Evolutionary conservation across 768 basidiomycete species (phyloP), one percentile per base, ranked within the genome.

Genomic region (Tylopilus sp.): DNA sequence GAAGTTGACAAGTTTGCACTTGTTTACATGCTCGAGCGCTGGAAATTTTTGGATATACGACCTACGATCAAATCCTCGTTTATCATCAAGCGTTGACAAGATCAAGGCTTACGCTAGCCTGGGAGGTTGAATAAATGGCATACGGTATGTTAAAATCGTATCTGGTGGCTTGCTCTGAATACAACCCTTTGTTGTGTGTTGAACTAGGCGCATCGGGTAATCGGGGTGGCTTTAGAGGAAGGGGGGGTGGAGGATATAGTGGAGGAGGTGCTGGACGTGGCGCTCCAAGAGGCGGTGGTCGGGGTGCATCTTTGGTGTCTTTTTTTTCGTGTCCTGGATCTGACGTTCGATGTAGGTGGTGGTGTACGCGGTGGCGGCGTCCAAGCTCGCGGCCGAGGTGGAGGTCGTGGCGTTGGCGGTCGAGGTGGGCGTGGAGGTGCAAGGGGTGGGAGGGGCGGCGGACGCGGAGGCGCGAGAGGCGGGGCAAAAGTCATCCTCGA

Each of bases 401-500:
- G 72, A 39, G 66, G 71, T 20, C 72, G 57, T 26, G 63, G 26
- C 26, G 71, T 77, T 13, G 74, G 80, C 11, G 74, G 79, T 18
- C 69, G 76, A 20, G 74, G 79, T 33, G 72, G 75, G 31, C 65
- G 70, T 17, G 71, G 79, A 22, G 74, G 78, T 17, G 74, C 76
- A 15, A 69, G 75, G 3, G 74, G 79, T 6, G 80, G 81, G n/a
- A 71, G 80, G 13, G 66, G 84, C 1, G 85, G 86, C 6, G 85
- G 79, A 11, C 69, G 83, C 12, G 85, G 88, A 3, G 91, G 91
- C 11, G 84, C 80, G 3, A 79, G 71, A 57, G 94, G 94, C 21
- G 93, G 92, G 2, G 75, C 92, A 33, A 92, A 88, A 60, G 92
- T 93, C 47, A 83, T 95, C 57, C 76, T 99, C 56, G 95, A 98